Evolutionary conservation across 148 eudicot species (phyloP).

Genomic region (Silene latifolia): DNA sequence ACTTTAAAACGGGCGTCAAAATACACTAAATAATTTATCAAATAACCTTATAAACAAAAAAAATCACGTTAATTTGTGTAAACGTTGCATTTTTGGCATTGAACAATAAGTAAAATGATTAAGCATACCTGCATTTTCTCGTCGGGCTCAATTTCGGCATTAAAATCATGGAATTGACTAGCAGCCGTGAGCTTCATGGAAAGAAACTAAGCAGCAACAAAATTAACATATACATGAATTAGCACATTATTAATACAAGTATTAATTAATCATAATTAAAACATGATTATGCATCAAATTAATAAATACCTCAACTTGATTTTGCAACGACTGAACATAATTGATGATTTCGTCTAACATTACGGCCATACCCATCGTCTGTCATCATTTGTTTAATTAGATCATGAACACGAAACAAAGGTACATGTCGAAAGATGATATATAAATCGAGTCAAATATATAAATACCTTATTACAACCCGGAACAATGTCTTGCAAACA

Average conservation of each 20-base stretch:
- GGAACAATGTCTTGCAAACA: slow-evolving; percentile 83
- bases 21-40: no score
- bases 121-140: slow-evolving; percentile 44
- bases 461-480: slow-evolving; percentile 75
- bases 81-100: no score
- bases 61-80: no score
- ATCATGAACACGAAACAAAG: neutral
- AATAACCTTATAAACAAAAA: neutral
- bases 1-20: no score
- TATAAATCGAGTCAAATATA: no score
- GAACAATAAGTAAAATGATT: no score
- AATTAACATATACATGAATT: neutral
- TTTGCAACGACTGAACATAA: slow-evolving; percentile 85
- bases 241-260: neutral
- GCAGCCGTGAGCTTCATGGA: slow-evolving; percentile 81
- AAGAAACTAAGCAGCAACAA: slow-evolving; percentile 46
- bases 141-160: slow-evolving; percentile 33
- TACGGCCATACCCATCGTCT: slow-evolving; percentile 88
- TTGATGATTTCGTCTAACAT: slow-evolving; percentile 92
- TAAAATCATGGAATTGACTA: slow-evolving; percentile 54
- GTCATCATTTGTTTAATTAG: slow-evolving; percentile 23
- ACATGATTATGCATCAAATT: neutral
- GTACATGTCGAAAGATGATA: no score
- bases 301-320: slow-evolving; percentile 68
- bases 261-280: neutral